phyloP scores from a whole-genome alignment of 768 basidiomycete species.

The Heimioporus sp. region DNA sequence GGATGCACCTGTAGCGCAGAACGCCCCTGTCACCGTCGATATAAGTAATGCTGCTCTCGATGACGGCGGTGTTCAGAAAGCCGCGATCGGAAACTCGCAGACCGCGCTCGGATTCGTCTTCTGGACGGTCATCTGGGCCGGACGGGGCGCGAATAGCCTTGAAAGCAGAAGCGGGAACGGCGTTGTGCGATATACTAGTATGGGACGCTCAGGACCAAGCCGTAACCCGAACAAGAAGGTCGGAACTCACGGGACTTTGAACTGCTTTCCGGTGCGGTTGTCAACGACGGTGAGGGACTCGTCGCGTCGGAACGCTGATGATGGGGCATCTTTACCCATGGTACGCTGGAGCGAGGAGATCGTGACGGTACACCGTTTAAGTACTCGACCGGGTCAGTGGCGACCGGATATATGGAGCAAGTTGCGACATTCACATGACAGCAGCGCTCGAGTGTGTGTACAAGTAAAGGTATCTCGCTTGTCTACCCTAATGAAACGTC shows the following conservation, averaged over 20 bases:
- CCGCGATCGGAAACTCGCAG: slow-evolving; percentile 77
- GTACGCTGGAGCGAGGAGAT: not conserved
- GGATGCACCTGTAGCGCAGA: slow-evolving; percentile 65
- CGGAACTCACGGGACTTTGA: slow-evolving; percentile 64
- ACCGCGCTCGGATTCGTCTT: slow-evolving; percentile 83
- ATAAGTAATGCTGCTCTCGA: slow-evolving; percentile 80
- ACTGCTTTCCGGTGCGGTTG: slow-evolving; percentile 81
- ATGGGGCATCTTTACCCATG: slow-evolving; percentile 28
- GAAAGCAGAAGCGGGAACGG: slow-evolving; percentile 78
- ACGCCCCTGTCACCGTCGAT: slow-evolving; percentile 90
- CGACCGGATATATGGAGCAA: not conserved
- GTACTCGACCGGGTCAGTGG: not conserved
- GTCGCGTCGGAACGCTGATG: slow-evolving; percentile 16
- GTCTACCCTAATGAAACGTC: not conserved
- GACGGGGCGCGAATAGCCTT: slow-evolving; percentile 65
- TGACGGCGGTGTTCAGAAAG: slow-evolving; percentile 81
- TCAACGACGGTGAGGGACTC: slow-evolving; percentile 65
- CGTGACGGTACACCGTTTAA: not conserved
- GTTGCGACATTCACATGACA: slow-evolving; percentile 8
- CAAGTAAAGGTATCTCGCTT: slow-evolving; percentile 13
- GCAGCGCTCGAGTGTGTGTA: not conserved
- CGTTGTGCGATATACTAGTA: slow-evolving; percentile 81
- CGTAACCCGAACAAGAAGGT: not conserved
- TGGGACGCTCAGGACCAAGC: not conserved
- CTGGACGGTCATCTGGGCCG: slow-evolving; percentile 60